Evolutionary conservation across 208 protist genomes (phyloP).

Genomic region (Angomonas ambiguus): DNA sequence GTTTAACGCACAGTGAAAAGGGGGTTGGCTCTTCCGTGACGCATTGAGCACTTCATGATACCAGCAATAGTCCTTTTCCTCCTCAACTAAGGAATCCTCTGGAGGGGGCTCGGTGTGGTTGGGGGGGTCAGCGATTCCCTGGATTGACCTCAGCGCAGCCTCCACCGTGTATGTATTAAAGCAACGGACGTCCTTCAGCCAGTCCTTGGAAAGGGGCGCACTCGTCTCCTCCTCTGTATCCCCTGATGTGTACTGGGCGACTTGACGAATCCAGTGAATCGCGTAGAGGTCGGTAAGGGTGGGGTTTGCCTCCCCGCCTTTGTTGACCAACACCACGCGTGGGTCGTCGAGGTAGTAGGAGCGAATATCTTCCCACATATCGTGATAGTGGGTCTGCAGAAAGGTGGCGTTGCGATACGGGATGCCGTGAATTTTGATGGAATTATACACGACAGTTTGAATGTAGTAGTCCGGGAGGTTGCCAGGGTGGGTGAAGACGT

Average conservation of each 20-base stretch:
- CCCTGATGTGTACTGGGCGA: neutral
- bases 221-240: neutral
- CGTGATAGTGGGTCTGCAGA: slow-evolving; percentile 32
- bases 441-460: slow-evolving; percentile 18
- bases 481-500: slow-evolving; percentile 42
- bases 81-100: no score
- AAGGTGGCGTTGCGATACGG: slow-evolving; percentile 39
- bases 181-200: slow-evolving; percentile 2
- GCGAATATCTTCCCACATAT: slow-evolving; percentile 14
- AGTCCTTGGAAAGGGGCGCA: neutral
- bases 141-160: neutral
- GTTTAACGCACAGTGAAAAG: neutral
- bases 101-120: no score
- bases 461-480: neutral
- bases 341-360: slow-evolving; percentile 18
- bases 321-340: slow-evolving; percentile 55
- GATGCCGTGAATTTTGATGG: slow-evolving; percentile 29
- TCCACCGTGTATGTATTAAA: neutral
- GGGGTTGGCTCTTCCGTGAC: neutral
- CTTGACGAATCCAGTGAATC: slow-evolving; percentile 49
- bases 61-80: no score
- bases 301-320: slow-evolving; percentile 22
- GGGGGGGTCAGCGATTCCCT: no score
- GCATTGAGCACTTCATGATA: neutral
- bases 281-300: slow-evolving; percentile 43